Evolutionary conservation across 23 red algal genomes (phyloP), one percentile per base, ranked within the genome.

Genomic region (Agarophyton chilense): DNA sequence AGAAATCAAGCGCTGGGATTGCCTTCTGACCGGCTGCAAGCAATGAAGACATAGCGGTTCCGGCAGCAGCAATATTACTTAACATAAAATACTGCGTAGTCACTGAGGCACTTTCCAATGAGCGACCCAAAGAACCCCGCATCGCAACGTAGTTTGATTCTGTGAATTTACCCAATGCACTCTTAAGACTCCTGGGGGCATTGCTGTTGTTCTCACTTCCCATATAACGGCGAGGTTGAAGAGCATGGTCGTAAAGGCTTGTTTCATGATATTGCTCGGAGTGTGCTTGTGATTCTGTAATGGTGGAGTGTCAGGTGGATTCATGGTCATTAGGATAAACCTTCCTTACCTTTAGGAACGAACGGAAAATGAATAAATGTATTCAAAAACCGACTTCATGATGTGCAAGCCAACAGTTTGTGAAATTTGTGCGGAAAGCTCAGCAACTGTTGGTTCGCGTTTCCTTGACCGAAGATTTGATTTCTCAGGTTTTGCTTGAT

Each of bases 401-500:
- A 74, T 74, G 36, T 74, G n/a, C 21, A 74, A 74, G 43, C 68
- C 68, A 35, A 74, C 24, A 17, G 68, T 49, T 45, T 74, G 39
- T 6, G 68, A 74, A 10, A 74, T 74, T 31, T 46, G 38, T 28
- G 39, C 17, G 10, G 68, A 74, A 74, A 74, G 68, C 18, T 74
- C 68, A 25, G 68, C 68, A 28, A 18, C 68, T 4, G 68, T 74
- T 49, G 43, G 68, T 47, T 74, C 18, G n/a, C 21, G 40, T 47
- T 25, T 74, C 21, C 21, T 38, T 74, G 38, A 26, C 3, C 24
- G 40, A 24, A 18, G 29, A 28, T 38, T 17, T 10, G 12, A 9
- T 26, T 29, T 12, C 21, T 39, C 29, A 24, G 38, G 68, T 25
- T 39, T 74, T 46, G 39, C 38, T 49, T n/a, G n/a, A n/a, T 7